These are phyloP conservation scores for Didymella sp. DNA, from an alignment of 2,329 filamentous ascomycete species.

Conservation along the genomic window DNA sequence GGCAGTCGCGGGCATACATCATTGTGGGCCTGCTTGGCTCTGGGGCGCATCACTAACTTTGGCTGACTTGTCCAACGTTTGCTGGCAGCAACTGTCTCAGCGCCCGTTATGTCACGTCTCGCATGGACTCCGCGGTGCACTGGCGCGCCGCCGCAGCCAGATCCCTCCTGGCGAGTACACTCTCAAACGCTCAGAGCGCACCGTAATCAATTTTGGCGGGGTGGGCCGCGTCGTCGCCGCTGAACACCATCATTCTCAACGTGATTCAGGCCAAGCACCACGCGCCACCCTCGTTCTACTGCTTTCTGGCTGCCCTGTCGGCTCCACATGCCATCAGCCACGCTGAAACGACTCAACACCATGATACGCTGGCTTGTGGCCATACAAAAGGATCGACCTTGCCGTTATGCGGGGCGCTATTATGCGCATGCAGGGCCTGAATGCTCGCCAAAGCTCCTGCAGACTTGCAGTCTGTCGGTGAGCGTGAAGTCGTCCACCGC, in stretches of 20 bases:
- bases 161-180: slow-evolving; percentile 18
- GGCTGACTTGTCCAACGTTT: slow-evolving; percentile 29
- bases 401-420: slow-evolving; percentile 18
- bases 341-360: slow-evolving; percentile 47
- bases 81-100: slow-evolving; percentile 31
- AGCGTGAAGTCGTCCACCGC: slow-evolving; percentile 18
- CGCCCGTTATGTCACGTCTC: slow-evolving; percentile 24
- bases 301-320: slow-evolving; percentile 19
- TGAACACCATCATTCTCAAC: slow-evolving; percentile 4
- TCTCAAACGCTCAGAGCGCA: slow-evolving; percentile 16
- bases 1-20: slow-evolving; percentile 27
- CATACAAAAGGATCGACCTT: slow-evolving; percentile 19
- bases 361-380: slow-evolving; percentile 26
- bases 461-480: slow-evolving; percentile 14
- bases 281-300: slow-evolving; percentile 18
- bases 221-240: slow-evolving; percentile 18
- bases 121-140: slow-evolving; percentile 15
- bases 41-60: slow-evolving; percentile 28
- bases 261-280: slow-evolving; percentile 8
- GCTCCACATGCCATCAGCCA: slow-evolving; percentile 25
- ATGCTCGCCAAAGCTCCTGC: slow-evolving; percentile 16
- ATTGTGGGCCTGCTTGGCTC: slow-evolving; percentile 27
- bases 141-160: slow-evolving; percentile 13
- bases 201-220: slow-evolving; percentile 17
- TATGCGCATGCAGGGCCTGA: slow-evolving; percentile 13